These are phyloP conservation scores for Aristolochia fimbriata DNA, from an alignment of 164 flowering plant genomes.

Conservation along the genomic window DNA sequence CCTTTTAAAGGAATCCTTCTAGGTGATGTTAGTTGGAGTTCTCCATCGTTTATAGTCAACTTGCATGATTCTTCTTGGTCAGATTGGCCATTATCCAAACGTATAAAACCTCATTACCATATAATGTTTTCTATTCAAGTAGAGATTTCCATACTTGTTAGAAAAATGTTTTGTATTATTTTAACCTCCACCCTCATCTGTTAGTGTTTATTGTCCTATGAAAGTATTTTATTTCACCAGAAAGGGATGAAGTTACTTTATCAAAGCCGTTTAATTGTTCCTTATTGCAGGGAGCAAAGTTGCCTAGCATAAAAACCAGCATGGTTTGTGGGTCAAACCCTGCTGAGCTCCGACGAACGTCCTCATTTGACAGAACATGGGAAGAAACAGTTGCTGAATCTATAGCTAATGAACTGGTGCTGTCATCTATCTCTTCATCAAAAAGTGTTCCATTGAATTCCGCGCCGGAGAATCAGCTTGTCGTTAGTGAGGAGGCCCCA, in stretches of 20 bases:
- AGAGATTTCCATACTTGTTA: too few relatives aligned
- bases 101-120: too few relatives aligned
- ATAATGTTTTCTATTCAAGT: too few relatives aligned
- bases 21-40: too few relatives aligned
- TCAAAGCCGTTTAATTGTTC: background rate
- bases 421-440: constrained; percentile 28
- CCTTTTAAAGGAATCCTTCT: too few relatives aligned
- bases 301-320: constrained; percentile 47
- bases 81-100: too few relatives aligned
- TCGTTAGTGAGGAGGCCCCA: constrained; percentile 41
- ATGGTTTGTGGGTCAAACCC: constrained; percentile 28
- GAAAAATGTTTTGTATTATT: too few relatives aligned
- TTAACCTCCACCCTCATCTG: too few relatives aligned
- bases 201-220: too few relatives aligned
- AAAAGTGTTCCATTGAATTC: constrained; percentile 46
- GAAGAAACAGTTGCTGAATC: constrained; percentile 95
- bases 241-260: background rate
- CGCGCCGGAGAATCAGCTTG: constrained; percentile 35
- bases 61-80: too few relatives aligned
- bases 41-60: too few relatives aligned
- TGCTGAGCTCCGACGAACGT: constrained; percentile 78
- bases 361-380: constrained; percentile 94
- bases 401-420: constrained; percentile 78
- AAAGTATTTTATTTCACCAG: too few relatives aligned
- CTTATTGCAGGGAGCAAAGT: constrained; percentile 55